Evolutionary conservation across 2,329 filamentous ascomycete species (phyloP).

Genomic region (Epichloe coenophiala): DNA sequence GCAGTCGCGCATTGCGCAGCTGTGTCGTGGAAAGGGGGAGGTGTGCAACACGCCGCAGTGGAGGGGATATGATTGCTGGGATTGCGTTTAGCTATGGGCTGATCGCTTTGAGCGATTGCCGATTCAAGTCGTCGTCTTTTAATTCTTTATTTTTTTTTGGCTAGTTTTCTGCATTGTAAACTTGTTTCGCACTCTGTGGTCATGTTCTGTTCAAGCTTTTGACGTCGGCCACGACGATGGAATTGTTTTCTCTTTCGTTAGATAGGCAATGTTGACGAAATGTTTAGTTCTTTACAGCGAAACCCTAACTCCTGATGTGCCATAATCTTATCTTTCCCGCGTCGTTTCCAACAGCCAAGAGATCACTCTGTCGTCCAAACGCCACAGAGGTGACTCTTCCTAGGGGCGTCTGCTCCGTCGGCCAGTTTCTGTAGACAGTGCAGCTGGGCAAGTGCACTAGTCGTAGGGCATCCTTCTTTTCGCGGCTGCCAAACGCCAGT

Average conservation of each 20-base stretch:
- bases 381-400: constrained; percentile 68
- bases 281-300: too few species aligned
- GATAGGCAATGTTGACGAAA: too few species aligned
- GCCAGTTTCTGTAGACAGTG: constrained; percentile 95
- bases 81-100: neutral
- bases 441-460: constrained; percentile 84
- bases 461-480: constrained; percentile 78
- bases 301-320: constrained; percentile 58
- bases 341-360: constrained; percentile 81
- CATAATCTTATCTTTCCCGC: constrained; percentile 77
- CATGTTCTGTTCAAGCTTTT: too few species aligned
- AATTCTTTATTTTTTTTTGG: too few species aligned
- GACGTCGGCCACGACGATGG: too few species aligned
- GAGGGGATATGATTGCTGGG: neutral
- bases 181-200: too few species aligned
- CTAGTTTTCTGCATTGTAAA: too few species aligned
- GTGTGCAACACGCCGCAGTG: neutral
- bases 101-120: neutral
- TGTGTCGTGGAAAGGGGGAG: neutral
- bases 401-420: constrained; percentile 76
- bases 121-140: too few species aligned
- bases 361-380: constrained; percentile 49
- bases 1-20: neutral
- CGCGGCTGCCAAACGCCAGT: constrained; percentile 69
- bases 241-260: too few species aligned